Conservation (phyloP, 371 early-diverging fungal species). For the Coemansia sp. region DNA sequence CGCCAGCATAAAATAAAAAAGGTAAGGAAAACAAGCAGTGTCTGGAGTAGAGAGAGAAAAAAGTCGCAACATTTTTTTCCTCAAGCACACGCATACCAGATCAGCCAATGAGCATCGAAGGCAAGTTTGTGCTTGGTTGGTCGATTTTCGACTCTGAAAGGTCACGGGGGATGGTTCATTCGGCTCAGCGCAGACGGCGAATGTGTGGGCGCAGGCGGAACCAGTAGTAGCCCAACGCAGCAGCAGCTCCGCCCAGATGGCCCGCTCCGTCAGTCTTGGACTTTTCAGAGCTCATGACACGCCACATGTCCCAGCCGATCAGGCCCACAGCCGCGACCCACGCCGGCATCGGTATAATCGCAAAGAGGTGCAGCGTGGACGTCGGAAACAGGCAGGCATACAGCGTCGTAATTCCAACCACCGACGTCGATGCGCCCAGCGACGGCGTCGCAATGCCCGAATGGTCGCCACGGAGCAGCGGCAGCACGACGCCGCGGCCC, state of each 20-base stretch:
- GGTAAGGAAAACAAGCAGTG: neutral
- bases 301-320: conserved; percentile 56
- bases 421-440: conserved; percentile 53
- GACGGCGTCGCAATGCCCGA: conserved; percentile 15
- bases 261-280: conserved; percentile 55
- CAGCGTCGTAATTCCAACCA: conserved; percentile 52
- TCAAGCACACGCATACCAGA: neutral
- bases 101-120: conserved; percentile 10
- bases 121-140: neutral
- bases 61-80: neutral
- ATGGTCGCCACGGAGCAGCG: conserved; percentile 10
- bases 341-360: conserved; percentile 58
- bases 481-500: conserved; percentile 23
- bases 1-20: conserved; percentile 3
- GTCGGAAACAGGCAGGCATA: conserved; percentile 56
- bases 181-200: conserved; percentile 39
- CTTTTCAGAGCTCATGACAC: conserved; percentile 24
- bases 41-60: neutral
- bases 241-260: conserved; percentile 59
- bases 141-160: neutral
- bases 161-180: neutral
- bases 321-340: conserved; percentile 55
- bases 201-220: conserved; percentile 46
- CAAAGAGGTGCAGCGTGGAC: conserved; percentile 51
- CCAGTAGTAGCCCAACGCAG: conserved; percentile 58